These are phyloP conservation scores for Alternaria burnsii DNA, from an alignment of 2,329 filamentous ascomycete genomes.

Conservation along the genomic window DNA sequence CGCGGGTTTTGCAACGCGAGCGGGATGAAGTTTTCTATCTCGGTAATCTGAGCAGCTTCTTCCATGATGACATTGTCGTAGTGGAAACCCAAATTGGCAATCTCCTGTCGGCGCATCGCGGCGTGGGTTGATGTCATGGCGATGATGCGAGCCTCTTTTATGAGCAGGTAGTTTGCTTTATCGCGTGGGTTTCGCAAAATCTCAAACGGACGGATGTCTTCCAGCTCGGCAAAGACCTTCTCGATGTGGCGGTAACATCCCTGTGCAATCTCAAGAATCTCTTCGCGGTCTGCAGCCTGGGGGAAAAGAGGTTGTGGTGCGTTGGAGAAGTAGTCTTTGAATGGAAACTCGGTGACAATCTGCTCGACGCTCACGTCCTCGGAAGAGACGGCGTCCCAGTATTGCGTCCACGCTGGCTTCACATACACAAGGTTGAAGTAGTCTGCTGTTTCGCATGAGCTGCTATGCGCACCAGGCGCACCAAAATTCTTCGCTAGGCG, in stretches of 20 bases:
- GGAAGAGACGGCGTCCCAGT: conserved; percentile 70
- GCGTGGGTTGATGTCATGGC: conserved; percentile 99
- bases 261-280: conserved; percentile 76
- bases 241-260: conserved; percentile 90
- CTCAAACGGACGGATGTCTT: conserved; percentile 94
- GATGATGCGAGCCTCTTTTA: conserved; percentile 95
- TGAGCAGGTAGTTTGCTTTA: conserved; percentile 93
- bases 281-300: conserved; percentile 68
- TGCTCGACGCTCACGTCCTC: conserved; percentile 64
- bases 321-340: conserved; percentile 85
- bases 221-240: conserved; percentile 90
- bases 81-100: conserved; percentile 89
- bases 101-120: conserved; percentile 90
- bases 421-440: conserved; percentile 97
- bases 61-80: conserved; percentile 99
- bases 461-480: conserved; percentile 92
- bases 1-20: conserved; percentile 85
- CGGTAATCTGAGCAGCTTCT: conserved; percentile 96
- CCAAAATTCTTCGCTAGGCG: conserved; percentile 84
- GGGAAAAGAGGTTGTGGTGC: conserved; percentile 88
- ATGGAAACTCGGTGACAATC: conserved; percentile 81
- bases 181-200: conserved; percentile 87
- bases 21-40: conserved; percentile 96
- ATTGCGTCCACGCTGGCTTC: conserved; percentile 86
- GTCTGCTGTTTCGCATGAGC: conserved; percentile 93